Base-by-base conservation (phyloP, 805 yeast species). In the Hanseniaspora pseudoguilliermondii region DNA sequence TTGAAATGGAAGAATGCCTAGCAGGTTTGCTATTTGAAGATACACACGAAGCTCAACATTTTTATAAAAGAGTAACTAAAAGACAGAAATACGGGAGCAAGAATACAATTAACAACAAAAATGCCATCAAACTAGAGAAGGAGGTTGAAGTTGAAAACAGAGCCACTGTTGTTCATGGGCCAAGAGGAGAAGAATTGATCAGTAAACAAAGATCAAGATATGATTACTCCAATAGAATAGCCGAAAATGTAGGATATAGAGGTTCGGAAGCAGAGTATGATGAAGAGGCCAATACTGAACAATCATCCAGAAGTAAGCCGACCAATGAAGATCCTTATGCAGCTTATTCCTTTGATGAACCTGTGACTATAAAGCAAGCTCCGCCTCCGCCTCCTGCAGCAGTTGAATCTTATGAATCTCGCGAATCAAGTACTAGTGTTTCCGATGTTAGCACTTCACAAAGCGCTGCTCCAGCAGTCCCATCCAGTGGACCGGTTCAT, bases 1-100 rank as follows among this genome's bases (percentile, higher is more conserved):
- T 93, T 71, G 98, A 93, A 71, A 73, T 88, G 47, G 97, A 93
- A 62, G 95, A 86, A 23, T 90, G 96, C 66, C 76, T 75, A 53
- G 89, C 82, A 11, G 98, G 97, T 0, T 73, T 93, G 23, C 70
- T 93, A 52, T 93, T 93, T 67, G 96, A 89, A 61, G 96, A 91
- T 70, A 80, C 85, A 56, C 75, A 73, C 53, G 98, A 93, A 62
- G 97, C 97, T 0, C 72, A 86, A 3, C 91, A 84, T 63, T 89
- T 93, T 72, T 75, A 72, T 67, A 91, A 90, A 67, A 76, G 88
- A 59, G 89, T 93, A 3, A 73, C 79, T 15, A 73, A 77, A 49
- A 78, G 91, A 59, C 84, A 82, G 56, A 91, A 88, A 67, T 81
- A 89, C 68, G 97, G 85, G 0, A 83, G 95, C 35, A 89, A 86